These are phyloP conservation scores for Fusarium denticulatum DNA, from an alignment of 2,329 filamentous ascomycete genomes.

Conservation along the genomic window DNA sequence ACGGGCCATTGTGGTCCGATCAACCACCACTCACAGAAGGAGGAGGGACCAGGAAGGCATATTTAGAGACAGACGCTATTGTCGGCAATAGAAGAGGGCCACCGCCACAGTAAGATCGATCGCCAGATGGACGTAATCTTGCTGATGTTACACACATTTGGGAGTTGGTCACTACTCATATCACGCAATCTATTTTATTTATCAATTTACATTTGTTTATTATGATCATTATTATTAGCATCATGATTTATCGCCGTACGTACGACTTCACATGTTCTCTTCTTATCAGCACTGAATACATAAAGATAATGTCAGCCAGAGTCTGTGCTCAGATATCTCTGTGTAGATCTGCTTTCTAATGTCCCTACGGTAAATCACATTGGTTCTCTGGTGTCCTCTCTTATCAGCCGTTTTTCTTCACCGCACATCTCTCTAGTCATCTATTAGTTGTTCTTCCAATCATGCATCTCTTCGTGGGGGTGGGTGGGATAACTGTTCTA, in stretches of 20 bases:
- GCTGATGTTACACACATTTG: conserved; percentile 25
- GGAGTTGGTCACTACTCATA: conserved; percentile 24
- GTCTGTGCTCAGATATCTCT: neutral
- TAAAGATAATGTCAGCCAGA: neutral
- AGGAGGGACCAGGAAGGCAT: conserved; percentile 9
- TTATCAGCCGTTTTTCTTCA: neutral
- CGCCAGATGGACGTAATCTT: conserved; percentile 16
- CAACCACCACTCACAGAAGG: conserved; percentile 24
- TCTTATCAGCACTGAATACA: neutral
- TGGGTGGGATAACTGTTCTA: neutral
- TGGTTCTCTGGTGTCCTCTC: neutral
- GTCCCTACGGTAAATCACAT: neutral
- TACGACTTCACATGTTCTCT: neutral
- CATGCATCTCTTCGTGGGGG: neutral
- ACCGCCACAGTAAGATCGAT: conserved; percentile 16
- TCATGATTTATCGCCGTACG: neutral
- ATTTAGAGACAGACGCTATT: conserved; percentile 10
- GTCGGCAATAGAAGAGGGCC: conserved; percentile 28
- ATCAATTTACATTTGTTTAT: neutral
- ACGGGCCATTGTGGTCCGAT: neutral
- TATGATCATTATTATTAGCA: neutral
- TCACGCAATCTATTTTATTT: conserved; percentile 32
- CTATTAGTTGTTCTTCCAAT: neutral
- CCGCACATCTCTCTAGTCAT: neutral
- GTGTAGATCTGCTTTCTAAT: neutral